These are phyloP conservation scores for Urochloa ruziziensis DNA, from an alignment of 176 grass and related monocot species.

Conservation along the genomic window DNA sequence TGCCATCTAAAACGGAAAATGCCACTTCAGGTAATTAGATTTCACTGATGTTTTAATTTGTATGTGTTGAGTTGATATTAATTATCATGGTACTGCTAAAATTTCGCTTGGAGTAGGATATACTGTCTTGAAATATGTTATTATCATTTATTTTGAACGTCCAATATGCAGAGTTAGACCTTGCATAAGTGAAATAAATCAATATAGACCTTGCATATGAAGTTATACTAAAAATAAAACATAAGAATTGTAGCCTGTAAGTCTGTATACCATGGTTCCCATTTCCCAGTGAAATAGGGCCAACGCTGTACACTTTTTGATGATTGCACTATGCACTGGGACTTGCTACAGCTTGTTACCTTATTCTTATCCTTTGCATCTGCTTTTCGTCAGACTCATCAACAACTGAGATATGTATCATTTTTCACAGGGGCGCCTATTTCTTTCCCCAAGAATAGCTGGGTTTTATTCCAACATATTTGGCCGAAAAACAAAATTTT, in stretches of 20 bases:
- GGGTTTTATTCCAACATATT: slow-evolving; percentile 92
- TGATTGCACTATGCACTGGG: background rate
- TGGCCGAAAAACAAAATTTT: slow-evolving; percentile 93
- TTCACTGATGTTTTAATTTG: background rate
- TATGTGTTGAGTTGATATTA: slow-evolving; percentile 2
- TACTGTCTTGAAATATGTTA: background rate
- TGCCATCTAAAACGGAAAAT: slow-evolving; percentile 95
- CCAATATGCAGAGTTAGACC: background rate
- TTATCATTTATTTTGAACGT: background rate
- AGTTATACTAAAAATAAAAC: background rate
- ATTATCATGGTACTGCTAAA: slow-evolving; percentile 5
- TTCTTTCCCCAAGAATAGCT: slow-evolving; percentile 90
- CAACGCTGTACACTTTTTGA: background rate
- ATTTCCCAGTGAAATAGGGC: background rate
- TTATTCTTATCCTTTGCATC: background rate
- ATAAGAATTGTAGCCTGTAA: background rate
- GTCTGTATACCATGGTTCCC: background rate
- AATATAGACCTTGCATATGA: too few species aligned
- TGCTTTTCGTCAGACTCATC: background rate
- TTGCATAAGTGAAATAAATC: background rate
- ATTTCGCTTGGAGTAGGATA: background rate
- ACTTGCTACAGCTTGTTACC: background rate
- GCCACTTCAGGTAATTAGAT: slow-evolving; percentile 66
- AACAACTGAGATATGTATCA: slow-evolving; percentile 25
- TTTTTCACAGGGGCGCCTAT: slow-evolving; percentile 70